phyloP scores from a whole-genome alignment of 345 rosid species.

The Citrus medica region DNA sequence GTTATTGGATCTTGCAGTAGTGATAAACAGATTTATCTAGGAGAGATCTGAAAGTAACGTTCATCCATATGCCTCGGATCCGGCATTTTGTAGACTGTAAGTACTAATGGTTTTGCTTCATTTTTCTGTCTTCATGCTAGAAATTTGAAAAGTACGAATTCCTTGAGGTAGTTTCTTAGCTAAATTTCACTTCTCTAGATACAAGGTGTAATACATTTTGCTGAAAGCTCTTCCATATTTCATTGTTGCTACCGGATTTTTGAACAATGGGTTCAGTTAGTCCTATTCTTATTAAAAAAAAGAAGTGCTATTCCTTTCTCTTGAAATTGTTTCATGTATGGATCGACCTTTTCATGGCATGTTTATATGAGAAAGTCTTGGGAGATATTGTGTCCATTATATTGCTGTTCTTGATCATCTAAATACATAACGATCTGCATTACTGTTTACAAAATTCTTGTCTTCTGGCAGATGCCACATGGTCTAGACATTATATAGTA shows the following conservation, averaged over 20 bases:
- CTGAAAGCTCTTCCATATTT: background rate
- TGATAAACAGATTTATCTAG: constrained; percentile 86
- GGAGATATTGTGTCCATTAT: too few species aligned
- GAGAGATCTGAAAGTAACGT: constrained; percentile 61
- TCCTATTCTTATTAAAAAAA: too few species aligned
- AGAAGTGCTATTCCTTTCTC: too few species aligned
- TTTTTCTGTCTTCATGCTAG: background rate
- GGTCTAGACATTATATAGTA: too few species aligned
- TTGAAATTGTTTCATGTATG: too few species aligned
- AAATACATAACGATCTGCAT: too few species aligned
- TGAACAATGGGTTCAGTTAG: background rate
- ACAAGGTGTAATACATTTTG: constrained; percentile 1
- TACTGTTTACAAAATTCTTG: too few species aligned
- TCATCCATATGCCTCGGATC: background rate
- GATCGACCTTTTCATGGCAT: too few species aligned
- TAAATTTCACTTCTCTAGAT: constrained; percentile 7
- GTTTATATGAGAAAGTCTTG: too few species aligned
- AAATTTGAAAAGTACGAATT: constrained; percentile 7
- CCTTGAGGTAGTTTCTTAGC: background rate
- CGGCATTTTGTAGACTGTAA: constrained; percentile 11
- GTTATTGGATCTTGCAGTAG: constrained; percentile 96
- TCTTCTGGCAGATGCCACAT: too few species aligned
- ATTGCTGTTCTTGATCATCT: too few species aligned
- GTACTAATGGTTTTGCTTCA: background rate
- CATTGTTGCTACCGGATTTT: background rate